Evolutionary conservation across 1,284 basidiomycete species (phyloP), one percentile per base, ranked within the genome.

Genomic region (Irpex lacteus): DNA sequence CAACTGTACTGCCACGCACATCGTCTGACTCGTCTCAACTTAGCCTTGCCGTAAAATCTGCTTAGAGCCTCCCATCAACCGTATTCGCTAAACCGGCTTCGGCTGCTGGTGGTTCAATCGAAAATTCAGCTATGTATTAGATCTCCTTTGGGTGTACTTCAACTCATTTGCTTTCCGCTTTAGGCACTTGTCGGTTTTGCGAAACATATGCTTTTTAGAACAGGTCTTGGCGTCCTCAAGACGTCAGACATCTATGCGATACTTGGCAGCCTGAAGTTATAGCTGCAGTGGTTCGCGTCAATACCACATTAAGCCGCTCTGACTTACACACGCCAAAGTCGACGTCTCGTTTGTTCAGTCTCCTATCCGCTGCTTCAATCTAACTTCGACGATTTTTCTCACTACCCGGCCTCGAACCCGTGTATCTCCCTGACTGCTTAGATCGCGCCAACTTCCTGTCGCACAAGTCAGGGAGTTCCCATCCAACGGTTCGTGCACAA

Each of bases 241-340:
- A 90, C 53, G 85, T 92, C 65, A 88, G 87, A 71, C 86, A 84
- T 5, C 74, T 92, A 61, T 86, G 82, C 72, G 88, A 92, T 68
- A 88, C 90, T 74, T 92, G 90, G 90, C 85, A 80, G 57, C 85
- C 85, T 2, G 85, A 91, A 70, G 85, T 89, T 70, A 88, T 92
- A 50, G 90, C 91, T 0, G 60, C 71, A 26, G 80, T 84, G 32
- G 92, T 90, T 73, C 74, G 53, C 21, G 53, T 21, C 82, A 60
- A 80, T 79, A 1, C 81, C 82, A 13, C 70, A 74, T 9, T 74
- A 73, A 38, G 73, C 77, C 9, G 63, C 73, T 34, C 66, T 69
- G 60, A 60, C 65, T 40, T 18, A 65, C 69, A 19, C 67, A 63
- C 68, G 26, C 49, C 60, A 64, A 63, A 18, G 65, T 66, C 61